These are phyloP conservation scores for Fusarium decemcellulare DNA, from an alignment of 2,329 filamentous ascomycete genomes.

Conservation along the genomic window DNA sequence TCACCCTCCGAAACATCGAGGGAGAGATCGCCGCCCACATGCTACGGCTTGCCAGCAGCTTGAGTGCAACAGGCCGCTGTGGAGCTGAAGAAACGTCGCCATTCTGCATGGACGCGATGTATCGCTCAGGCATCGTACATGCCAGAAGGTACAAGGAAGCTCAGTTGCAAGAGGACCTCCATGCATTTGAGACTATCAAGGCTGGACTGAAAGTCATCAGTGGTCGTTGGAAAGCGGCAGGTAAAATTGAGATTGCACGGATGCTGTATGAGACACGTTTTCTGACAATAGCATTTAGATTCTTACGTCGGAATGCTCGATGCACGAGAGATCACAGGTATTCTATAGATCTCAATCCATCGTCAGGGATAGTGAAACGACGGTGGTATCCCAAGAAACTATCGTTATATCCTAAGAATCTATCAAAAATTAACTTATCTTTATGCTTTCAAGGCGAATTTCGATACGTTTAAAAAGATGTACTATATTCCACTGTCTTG, in stretches of 20 bases:
- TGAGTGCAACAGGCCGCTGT: neutral
- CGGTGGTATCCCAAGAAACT: no score
- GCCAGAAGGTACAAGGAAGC: neutral
- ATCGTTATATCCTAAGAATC: no score
- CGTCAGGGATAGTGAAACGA: no score
- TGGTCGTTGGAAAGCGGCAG: neutral
- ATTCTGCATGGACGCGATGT: neutral
- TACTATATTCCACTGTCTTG: no score
- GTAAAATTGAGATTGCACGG: neutral
- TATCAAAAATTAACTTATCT: no score
- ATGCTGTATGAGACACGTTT: neutral
- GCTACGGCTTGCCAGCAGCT: neutral
- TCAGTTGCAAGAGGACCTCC: neutral
- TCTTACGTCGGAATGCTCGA: neutral
- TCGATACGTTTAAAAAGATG: no score
- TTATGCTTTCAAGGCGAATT: no score
- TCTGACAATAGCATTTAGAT: neutral
- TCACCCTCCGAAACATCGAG: neutral
- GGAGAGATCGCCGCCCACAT: neutral
- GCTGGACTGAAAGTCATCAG: neutral
- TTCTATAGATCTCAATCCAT: neutral
- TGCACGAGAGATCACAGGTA: neutral
- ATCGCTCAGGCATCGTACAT: neutral
- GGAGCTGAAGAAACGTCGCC: constrained; percentile 1
- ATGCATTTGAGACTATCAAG: constrained; percentile 1